Percentiles rank a stretch among this genome's conserved stretches.
phyloP scores from a whole-genome alignment of 2,329 filamentous ascomycete genomes.

The Talaromyces atroroseus region DNA sequence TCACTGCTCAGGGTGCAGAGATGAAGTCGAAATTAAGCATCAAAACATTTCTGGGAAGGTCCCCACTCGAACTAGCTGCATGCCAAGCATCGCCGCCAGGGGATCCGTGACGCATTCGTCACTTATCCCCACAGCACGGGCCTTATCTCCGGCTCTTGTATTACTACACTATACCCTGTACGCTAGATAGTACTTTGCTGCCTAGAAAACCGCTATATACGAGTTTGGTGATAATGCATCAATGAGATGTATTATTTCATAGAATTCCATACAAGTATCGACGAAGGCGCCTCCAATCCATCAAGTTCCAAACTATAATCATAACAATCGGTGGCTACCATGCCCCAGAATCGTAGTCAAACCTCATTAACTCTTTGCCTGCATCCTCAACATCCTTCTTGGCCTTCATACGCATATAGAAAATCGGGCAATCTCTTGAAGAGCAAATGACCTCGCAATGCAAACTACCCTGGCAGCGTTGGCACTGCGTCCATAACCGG shows the following conservation, averaged over 20 bases:
- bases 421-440: slow-evolving; percentile 94
- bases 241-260: neutral
- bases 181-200: neutral
- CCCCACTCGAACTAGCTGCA: neutral
- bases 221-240: neutral
- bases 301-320: neutral
- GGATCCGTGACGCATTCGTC: neutral
- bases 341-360: slow-evolving; percentile 77
- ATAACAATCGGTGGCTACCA: slow-evolving; percentile 41
- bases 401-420: slow-evolving; percentile 99
- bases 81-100: slow-evolving; percentile 4
- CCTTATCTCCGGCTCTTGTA: neutral
- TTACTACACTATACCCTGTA: neutral
- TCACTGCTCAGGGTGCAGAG: neutral
- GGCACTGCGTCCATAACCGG: slow-evolving; percentile 94
- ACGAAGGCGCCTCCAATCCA: neutral
- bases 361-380: slow-evolving; percentile 81
- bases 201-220: neutral
- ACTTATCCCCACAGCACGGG: neutral
- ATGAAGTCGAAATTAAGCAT: slow-evolving; percentile 5
- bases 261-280: neutral
- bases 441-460: slow-evolving; percentile 98
- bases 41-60: neutral
- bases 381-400: slow-evolving; percentile 98
- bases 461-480: slow-evolving; percentile 94